Percentiles rank a stretch among this genome's conserved stretches.
phyloP scores from a whole-genome alignment of 2,329 filamentous ascomycete species.

The Aspergillus sp. region DNA sequence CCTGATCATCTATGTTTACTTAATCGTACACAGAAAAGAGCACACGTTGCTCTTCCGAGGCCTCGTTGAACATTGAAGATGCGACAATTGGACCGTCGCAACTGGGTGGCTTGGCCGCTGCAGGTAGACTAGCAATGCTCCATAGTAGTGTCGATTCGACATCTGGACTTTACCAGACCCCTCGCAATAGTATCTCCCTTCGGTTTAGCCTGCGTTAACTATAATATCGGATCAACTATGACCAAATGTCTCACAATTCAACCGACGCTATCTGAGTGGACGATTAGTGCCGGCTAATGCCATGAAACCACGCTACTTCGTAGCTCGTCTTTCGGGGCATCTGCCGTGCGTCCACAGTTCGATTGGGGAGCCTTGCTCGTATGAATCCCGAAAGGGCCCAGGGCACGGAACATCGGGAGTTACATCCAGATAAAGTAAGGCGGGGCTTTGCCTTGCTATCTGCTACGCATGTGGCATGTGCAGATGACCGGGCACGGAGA shows the following conservation, averaged over 20 bases:
- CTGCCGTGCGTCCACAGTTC: neutral
- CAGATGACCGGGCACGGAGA: neutral
- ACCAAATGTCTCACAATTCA: slow-evolving; percentile 1
- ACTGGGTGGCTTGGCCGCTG: neutral
- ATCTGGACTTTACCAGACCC: neutral
- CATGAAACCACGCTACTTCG: neutral
- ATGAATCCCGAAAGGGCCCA: neutral
- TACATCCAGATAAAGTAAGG: neutral
- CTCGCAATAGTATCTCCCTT: slow-evolving; percentile 5
- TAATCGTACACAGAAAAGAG: neutral
- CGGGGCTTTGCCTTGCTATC: neutral
- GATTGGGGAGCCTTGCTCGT: neutral
- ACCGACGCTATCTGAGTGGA: neutral
- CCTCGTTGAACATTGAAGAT: too few relatives aligned
- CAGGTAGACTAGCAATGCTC: neutral
- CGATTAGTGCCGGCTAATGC: neutral
- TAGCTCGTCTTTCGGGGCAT: neutral
- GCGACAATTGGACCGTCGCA: too few relatives aligned
- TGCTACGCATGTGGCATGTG: neutral
- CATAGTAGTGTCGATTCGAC: neutral
- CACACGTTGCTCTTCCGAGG: too few relatives aligned
- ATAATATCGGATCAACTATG: neutral
- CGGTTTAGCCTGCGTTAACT: neutral
- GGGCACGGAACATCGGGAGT: neutral
- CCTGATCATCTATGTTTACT: neutral